phyloP scores from a whole-genome alignment of 208 protist genomes.

The Acanthamoeba royreba region DNA sequence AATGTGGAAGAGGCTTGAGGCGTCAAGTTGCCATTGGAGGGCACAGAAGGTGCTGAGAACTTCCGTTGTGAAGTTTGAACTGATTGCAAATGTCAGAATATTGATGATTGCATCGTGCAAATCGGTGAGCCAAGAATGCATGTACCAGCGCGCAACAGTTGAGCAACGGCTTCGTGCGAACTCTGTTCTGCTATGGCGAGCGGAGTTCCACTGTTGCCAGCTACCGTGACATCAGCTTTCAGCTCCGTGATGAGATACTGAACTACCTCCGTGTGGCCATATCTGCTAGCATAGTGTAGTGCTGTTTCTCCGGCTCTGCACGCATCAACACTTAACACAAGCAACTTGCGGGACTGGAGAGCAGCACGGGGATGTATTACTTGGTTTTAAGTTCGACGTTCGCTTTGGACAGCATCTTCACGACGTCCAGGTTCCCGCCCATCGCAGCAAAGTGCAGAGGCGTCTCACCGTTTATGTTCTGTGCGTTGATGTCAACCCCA shows the following conservation, averaged over 20 bases:
- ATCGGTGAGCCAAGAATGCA: too few relatives aligned
- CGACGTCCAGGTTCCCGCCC: neutral
- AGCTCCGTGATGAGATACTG: too few relatives aligned
- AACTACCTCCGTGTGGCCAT: neutral
- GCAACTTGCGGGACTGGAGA: neutral
- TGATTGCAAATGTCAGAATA: too few relatives aligned
- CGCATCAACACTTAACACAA: neutral
- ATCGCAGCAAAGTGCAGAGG: neutral
- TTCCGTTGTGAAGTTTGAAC: too few relatives aligned
- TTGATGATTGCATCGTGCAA: too few relatives aligned
- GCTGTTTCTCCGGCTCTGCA: neutral
- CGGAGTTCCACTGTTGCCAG: neutral
- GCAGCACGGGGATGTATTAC: neutral
- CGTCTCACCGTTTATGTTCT: neutral
- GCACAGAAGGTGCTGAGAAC: too few relatives aligned
- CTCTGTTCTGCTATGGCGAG: neutral
- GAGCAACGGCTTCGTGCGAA: neutral
- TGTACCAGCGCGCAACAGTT: neutral
- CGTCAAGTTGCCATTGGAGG: too few relatives aligned
- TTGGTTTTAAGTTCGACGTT: neutral
- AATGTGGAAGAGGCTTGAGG: too few relatives aligned
- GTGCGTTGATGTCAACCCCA: neutral
- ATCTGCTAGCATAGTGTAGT: neutral
- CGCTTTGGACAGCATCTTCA: neutral
- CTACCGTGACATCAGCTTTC: neutral